Percentiles rank a stretch among this genome's conserved stretches.
Evolutionary conservation across 75 land plant genomes (phyloP).

Genomic region (Cryptomeria japonica): DNA sequence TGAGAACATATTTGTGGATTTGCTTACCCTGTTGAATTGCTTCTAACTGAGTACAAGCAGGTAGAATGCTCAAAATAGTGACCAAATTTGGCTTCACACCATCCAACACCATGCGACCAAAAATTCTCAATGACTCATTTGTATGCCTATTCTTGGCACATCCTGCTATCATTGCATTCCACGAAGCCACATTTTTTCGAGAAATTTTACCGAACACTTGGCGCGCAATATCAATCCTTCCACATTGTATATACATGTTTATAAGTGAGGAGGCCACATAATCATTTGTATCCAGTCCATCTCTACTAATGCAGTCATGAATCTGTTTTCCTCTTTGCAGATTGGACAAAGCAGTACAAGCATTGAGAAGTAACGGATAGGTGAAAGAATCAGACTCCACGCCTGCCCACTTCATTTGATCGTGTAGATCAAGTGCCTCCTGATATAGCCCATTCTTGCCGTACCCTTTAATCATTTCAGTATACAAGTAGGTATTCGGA

Average conservation of each 20-base stretch:
- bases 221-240: not conserved
- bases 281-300: not conserved
- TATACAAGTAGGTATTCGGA: not conserved
- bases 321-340: not conserved
- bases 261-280: not conserved
- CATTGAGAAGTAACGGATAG: not conserved
- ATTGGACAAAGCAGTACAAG: not conserved
- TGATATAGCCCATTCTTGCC: not conserved
- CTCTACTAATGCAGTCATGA: not conserved
- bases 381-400: not conserved
- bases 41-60: slow-evolving; percentile 11
- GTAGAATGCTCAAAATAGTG: slow-evolving; percentile 13
- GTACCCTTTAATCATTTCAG: not conserved
- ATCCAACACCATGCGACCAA: slow-evolving; percentile 18
- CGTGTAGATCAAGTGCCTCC: not conserved
- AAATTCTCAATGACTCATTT: slow-evolving; percentile 8
- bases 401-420: not conserved
- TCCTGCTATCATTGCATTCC: not conserved
- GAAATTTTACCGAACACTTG: not conserved
- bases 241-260: not conserved
- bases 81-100: slow-evolving; percentile 12
- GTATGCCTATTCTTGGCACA: too few species aligned
- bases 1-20: slow-evolving; percentile 12
- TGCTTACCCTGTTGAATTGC: slow-evolving; percentile 9
- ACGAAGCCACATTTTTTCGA: not conserved